These are phyloP conservation scores for Boletus sp. DNA, from an alignment of 1,284 basidiomycete species.

Conservation along the genomic window DNA sequence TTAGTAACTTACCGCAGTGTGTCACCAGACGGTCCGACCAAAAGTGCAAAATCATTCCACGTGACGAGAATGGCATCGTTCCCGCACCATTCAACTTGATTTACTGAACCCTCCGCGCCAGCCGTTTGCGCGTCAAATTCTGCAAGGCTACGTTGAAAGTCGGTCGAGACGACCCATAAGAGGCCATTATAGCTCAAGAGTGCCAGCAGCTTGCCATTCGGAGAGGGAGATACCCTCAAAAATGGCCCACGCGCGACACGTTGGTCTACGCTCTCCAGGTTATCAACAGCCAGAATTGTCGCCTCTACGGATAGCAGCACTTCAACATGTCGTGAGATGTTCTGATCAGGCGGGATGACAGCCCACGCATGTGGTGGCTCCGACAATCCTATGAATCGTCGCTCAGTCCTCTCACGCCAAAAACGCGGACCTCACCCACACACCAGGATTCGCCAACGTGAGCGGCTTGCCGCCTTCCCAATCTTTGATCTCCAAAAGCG, in stretches of 20 bases:
- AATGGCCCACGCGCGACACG: constrained; percentile 91
- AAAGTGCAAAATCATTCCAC: constrained; percentile 79
- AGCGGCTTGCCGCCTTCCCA: constrained; percentile 79
- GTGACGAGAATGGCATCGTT: constrained; percentile 92
- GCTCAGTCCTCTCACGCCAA: constrained; percentile 19
- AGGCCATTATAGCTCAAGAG: constrained; percentile 74
- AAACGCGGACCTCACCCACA: constrained; percentile 32
- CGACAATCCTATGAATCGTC: constrained; percentile 55
- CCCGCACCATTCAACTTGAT: constrained; percentile 93
- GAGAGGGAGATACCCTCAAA: constrained; percentile 83
- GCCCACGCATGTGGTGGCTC: constrained; percentile 84
- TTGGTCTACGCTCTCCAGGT: constrained; percentile 86
- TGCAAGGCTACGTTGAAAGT: constrained; percentile 88
- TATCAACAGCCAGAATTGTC: constrained; percentile 84
- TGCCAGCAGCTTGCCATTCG: constrained; percentile 92
- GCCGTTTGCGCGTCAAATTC: constrained; percentile 76
- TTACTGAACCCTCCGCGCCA: constrained; percentile 57
- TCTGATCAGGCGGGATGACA: constrained; percentile 84
- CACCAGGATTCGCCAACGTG: constrained; percentile 71
- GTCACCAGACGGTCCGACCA: constrained; percentile 93
- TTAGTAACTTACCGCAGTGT: constrained; percentile 68
- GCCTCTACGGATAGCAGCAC: constrained; percentile 80
- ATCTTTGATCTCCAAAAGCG: constrained; percentile 83
- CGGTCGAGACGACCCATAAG: constrained; percentile 92
- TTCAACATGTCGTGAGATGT: constrained; percentile 85